Percentiles rank a stretch among this genome's conserved stretches.
Evolutionary conservation across 306 rosid species (phyloP).

Genomic region (Casuarina equisetifolia): DNA sequence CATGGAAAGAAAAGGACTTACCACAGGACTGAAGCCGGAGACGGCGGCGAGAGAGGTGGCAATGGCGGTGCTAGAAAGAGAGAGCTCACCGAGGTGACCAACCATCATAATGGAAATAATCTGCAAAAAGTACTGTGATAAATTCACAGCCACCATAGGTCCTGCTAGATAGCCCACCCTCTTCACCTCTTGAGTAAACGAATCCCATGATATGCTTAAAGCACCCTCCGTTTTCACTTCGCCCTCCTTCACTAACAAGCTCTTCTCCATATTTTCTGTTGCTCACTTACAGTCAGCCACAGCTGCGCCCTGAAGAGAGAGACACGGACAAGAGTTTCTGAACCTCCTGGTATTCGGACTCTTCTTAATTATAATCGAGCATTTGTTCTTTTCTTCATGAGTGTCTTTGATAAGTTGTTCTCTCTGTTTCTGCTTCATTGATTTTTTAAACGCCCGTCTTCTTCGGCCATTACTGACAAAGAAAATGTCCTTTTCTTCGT

Average conservation of each 20-base stretch:
- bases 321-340: neutral
- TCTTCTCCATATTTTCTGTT: neutral
- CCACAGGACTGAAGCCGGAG: conserved; percentile 63
- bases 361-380: no score
- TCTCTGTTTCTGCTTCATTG: neutral
- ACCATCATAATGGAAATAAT: conserved; percentile 51
- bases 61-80: conserved; percentile 51
- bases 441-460: neutral
- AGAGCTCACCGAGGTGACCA: conserved; percentile 54
- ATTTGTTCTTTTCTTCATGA: neutral
- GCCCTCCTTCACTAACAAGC: neutral
- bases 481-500: neutral
- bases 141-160: conserved; percentile 49
- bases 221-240: neutral
- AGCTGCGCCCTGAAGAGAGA: neutral
- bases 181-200: conserved; percentile 42
- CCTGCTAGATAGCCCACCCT: conserved; percentile 46
- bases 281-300: neutral
- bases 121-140: conserved; percentile 51
- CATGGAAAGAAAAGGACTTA: conserved; percentile 19
- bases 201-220: conserved; percentile 26
- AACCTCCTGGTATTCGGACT: neutral
- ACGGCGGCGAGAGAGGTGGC: conserved; percentile 48
- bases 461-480: neutral
- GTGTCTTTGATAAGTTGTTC: neutral